Conservation (phyloP, 192 early-diverging fungal genomes). For the Kappamyces sp. region DNA sequence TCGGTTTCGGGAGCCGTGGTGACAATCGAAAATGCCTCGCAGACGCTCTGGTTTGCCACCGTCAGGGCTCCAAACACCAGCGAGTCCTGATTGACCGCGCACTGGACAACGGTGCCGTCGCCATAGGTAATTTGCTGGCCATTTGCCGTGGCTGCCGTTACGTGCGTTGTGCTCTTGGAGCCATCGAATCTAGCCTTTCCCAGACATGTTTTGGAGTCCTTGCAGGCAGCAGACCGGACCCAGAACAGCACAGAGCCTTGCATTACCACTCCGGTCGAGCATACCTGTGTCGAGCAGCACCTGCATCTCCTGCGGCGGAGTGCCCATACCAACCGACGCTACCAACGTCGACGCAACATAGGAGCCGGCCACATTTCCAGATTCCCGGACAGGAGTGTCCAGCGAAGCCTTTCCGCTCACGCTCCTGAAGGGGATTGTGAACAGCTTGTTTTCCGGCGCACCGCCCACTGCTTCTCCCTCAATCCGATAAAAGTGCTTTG, state of each 20-base stretch:
- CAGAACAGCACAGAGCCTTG: constrained; percentile 15
- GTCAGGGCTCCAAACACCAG: background rate
- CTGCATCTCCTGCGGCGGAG: constrained; percentile 2
- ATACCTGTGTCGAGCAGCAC: constrained; percentile 12
- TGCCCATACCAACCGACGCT: constrained; percentile 5
- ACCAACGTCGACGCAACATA: constrained; percentile 11
- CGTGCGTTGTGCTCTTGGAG: constrained; percentile 3
- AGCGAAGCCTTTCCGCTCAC: no score
- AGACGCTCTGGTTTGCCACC: constrained; percentile 4
- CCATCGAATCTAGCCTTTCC: constrained; percentile 2
- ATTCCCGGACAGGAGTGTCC: no score
- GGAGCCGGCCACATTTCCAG: no score
- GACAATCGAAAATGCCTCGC: background rate
- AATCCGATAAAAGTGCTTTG: no score
- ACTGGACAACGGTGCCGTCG: constrained; percentile 10
- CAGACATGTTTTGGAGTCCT: background rate
- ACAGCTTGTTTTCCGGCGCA: no score
- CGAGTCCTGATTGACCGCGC: constrained; percentile 1
- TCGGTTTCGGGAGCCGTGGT: constrained; percentile 9
- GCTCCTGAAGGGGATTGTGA: no score
- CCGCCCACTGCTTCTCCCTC: no score
- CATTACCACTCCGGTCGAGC: no score
- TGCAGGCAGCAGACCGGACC: constrained; percentile 6
- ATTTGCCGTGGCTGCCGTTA: background rate
- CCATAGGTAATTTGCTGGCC: constrained; percentile 1